phyloP scores from a whole-genome alignment of 495 filamentous ascomycete species.

The Thermothielavioides terrestris region DNA sequence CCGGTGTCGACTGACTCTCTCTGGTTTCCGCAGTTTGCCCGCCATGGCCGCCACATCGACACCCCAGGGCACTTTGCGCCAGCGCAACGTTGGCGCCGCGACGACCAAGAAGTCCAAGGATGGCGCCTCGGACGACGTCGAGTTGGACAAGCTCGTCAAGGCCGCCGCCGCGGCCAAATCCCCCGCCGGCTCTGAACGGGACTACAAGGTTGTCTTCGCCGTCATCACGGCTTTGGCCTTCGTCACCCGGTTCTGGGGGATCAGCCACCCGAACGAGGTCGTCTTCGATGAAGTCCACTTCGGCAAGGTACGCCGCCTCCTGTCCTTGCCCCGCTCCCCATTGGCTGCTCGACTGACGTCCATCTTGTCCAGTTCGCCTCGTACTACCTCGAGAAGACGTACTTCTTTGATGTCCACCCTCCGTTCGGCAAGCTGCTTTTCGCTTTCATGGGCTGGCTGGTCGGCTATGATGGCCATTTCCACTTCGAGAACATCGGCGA shows the following conservation, averaged over 20 bases:
- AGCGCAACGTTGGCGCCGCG: constrained; percentile 40
- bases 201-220: constrained; percentile 72
- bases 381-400: constrained; percentile 94
- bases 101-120: constrained; percentile 39
- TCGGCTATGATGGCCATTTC: constrained; percentile 93
- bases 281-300: constrained; percentile 99
- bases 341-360: constrained; percentile 5
- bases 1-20: background rate
- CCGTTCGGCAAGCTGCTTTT: constrained; percentile 88
- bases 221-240: constrained; percentile 81
- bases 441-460: constrained; percentile 92
- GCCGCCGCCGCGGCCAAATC: constrained; percentile 15
- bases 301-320: constrained; percentile 67
- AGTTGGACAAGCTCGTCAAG: constrained; percentile 37
- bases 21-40: constrained; percentile 9
- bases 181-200: constrained; percentile 50
- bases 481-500: constrained; percentile 99
- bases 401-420: constrained; percentile 99
- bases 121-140: constrained; percentile 33
- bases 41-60: constrained; percentile 30
- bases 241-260: constrained; percentile 86
- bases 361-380: constrained; percentile 64
- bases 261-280: constrained; percentile 88
- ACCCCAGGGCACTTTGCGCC: constrained; percentile 45
- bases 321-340: background rate